A percentile compares a stretch with the other conserved stretches of the same genome.
phyloP scores from a whole-genome alignment of 108 stramenopile species.

The Skeletonema grethae region DNA sequence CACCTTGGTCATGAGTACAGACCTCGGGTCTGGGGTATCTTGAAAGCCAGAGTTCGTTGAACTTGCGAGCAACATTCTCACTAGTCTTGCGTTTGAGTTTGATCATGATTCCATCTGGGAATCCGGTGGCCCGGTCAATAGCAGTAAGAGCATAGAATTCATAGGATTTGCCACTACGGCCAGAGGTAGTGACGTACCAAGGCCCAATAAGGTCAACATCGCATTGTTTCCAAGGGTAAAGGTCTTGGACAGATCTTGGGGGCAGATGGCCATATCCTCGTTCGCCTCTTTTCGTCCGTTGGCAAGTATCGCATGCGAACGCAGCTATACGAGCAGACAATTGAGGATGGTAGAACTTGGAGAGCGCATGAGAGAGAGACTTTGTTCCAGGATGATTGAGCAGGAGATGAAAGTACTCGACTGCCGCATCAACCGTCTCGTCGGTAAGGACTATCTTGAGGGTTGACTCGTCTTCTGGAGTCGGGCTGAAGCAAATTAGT shows the following conservation, averaged over 20 bases:
- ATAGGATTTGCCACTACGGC: neutral
- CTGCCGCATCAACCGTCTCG: no score
- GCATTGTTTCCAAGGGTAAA: neutral
- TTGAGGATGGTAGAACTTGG: neutral
- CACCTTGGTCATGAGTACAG: neutral
- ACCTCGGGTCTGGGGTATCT: slow-evolving; percentile 51
- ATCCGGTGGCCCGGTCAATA: slow-evolving; percentile 48
- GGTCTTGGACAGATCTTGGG: neutral
- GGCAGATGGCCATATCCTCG: neutral
- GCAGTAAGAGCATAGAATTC: slow-evolving; percentile 32
- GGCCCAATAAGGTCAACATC: neutral
- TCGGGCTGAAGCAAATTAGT: no score
- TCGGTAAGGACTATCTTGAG: no score
- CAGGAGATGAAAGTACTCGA: no score
- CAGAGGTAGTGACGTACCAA: slow-evolving; percentile 5
- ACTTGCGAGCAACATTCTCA: slow-evolving; percentile 20
- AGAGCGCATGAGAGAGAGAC: no score
- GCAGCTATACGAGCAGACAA: neutral
- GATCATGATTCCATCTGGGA: slow-evolving; percentile 40
- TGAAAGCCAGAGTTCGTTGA: slow-evolving; percentile 43
- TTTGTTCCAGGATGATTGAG: no score
- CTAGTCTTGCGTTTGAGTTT: slow-evolving; percentile 34
- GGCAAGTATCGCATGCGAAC: neutral
- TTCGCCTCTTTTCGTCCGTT: neutral
- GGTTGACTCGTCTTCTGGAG: no score